Conservation (phyloP, 1,284 basidiomycete species). For the Ganoderma multipileum region DNA sequence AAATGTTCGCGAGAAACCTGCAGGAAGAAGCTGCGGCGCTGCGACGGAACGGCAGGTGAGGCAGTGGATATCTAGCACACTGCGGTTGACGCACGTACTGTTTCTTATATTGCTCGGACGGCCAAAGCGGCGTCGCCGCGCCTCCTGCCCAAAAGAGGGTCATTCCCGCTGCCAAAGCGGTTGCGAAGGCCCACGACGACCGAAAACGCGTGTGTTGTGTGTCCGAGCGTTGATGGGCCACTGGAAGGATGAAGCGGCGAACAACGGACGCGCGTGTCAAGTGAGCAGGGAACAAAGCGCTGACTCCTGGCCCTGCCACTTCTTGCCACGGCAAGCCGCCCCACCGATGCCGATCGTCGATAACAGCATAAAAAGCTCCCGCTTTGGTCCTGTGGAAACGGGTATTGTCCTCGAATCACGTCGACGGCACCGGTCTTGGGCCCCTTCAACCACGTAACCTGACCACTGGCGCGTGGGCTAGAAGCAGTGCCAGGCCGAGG, state of each 20-base stretch:
- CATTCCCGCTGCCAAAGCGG: constrained; percentile 20
- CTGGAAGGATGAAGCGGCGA: constrained; percentile 5
- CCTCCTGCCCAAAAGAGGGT: constrained; percentile 7
- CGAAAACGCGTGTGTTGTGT: constrained; percentile 14
- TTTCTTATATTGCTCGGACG: constrained; percentile 17
- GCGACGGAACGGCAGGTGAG: constrained; percentile 2
- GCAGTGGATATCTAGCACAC: constrained; percentile 8
- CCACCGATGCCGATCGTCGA: neutral
- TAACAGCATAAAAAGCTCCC: neutral
- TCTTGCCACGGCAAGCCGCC: neutral
- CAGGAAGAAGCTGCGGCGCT: constrained; percentile 10
- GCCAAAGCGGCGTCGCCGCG: constrained; percentile 25
- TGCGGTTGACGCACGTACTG: constrained; percentile 14
- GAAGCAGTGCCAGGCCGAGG: neutral
- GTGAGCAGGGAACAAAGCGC: constrained; percentile 9
- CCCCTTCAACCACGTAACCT: neutral
- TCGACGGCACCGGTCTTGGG: constrained; percentile 4
- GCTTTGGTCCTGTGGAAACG: neutral
- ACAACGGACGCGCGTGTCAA: constrained; percentile 8
- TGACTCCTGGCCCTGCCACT: neutral
- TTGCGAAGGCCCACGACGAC: constrained; percentile 24
- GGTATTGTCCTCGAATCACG: neutral
- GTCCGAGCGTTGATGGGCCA: constrained; percentile 25
- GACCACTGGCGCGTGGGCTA: neutral
- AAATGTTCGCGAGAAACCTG: constrained; percentile 7